Conservation (phyloP, 495 filamentous ascomycete species). For the Penicillium psychrofluorescens region DNA sequence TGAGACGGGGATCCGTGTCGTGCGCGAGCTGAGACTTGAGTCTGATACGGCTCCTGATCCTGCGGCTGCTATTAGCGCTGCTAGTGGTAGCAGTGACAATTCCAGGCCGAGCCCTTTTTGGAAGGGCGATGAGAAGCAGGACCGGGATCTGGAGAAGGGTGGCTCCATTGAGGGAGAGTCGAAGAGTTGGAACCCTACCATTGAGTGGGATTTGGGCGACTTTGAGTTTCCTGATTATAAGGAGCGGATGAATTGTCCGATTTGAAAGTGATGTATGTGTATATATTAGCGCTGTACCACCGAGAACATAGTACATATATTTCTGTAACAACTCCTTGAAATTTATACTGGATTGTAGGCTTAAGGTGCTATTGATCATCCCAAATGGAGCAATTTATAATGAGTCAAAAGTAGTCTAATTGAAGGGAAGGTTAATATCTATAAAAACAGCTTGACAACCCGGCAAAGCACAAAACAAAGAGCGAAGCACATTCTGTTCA, state of each 20-base stretch:
- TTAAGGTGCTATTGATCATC: no score
- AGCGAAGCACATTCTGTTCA: no score
- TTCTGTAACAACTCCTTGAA: no score
- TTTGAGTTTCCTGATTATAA: slow-evolving; percentile 24
- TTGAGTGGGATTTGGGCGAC: slow-evolving; percentile 22
- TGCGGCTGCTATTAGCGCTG: background rate
- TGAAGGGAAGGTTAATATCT: no score
- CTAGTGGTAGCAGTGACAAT: background rate
- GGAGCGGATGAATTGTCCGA: slow-evolving; percentile 18
- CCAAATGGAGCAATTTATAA: no score
- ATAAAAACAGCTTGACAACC: no score
- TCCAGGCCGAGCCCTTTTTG: background rate
- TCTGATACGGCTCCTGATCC: slow-evolving; percentile 5
- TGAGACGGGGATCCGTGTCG: slow-evolving; percentile 23
- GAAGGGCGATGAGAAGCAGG: background rate
- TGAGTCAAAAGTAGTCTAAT: no score
- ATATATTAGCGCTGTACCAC: background rate
- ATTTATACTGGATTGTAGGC: no score
- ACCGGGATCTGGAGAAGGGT: slow-evolving; percentile 9
- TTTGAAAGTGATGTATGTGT: slow-evolving; percentile 1
- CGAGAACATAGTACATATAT: background rate
- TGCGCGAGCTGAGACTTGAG: slow-evolving; percentile 23
- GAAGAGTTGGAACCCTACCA: slow-evolving; percentile 1
- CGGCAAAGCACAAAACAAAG: no score
- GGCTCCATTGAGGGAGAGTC: background rate